These are phyloP conservation scores for Cornus florida DNA, from an alignment of 148 eudicot genomes.

Conservation along the genomic window DNA sequence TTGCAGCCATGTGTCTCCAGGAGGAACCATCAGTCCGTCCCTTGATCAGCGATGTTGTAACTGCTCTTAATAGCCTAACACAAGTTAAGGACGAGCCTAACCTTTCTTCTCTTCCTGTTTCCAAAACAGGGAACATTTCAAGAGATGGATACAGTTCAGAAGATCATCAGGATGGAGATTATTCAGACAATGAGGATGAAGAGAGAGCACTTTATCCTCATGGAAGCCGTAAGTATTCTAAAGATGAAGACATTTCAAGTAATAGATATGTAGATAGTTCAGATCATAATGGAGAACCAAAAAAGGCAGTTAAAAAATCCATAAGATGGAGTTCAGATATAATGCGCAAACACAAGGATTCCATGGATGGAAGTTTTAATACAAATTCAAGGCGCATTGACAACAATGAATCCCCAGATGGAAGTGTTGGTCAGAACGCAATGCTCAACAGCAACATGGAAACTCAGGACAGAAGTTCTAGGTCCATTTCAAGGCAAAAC, in stretches of 20 bases:
- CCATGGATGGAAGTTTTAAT: conserved; percentile 19
- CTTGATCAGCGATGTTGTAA: conserved; percentile 59
- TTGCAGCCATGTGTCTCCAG: conserved; percentile 86
- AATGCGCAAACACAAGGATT: conserved; percentile 18
- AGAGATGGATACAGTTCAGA: conserved; percentile 11
- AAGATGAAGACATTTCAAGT: too few species aligned
- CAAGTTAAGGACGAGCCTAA: conserved; percentile 26
- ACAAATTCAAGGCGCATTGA: conserved; percentile 3
- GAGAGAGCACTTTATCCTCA: neutral
- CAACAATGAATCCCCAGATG: too few species aligned
- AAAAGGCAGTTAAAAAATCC: conserved; percentile 4
- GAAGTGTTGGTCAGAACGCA: too few species aligned
- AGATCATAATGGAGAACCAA: conserved; percentile 14
- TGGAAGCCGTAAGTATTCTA: too few species aligned
- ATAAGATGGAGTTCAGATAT: conserved; percentile 5
- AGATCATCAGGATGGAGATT: conserved; percentile 11
- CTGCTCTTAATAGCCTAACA: conserved; percentile 61
- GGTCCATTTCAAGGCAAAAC: too few species aligned
- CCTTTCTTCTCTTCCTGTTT: conserved; percentile 21
- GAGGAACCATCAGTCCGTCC: conserved; percentile 78
- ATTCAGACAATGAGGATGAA: conserved; percentile 8
- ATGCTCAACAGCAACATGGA: too few species aligned
- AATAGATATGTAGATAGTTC: conserved; percentile 4
- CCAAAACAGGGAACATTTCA: conserved; percentile 7
- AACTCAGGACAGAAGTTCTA: too few species aligned